Base-by-base conservation (phyloP, 768 basidiomycete genomes). In the Dioszegia hungarica region DNA sequence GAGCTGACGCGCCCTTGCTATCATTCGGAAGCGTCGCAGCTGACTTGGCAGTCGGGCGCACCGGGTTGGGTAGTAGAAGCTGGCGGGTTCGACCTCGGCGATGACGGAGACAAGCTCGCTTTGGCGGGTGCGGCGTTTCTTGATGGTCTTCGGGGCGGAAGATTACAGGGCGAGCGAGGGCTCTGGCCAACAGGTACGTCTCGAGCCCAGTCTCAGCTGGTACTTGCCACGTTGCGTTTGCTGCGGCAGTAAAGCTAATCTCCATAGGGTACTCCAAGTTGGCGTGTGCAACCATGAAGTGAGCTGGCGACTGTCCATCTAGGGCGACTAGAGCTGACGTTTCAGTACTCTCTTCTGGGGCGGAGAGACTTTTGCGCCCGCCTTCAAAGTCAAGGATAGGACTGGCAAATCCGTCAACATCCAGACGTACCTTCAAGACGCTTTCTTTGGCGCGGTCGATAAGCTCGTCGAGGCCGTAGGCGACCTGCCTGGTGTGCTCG, bases 31-130 rank as follows among this genome's bases (percentile, higher is more conserved):
- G 1, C 2, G 6, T 10, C 24, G 15, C 36, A 19, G 33, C 48
- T 44, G 38, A 48, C 39, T 11, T 24, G 12, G 6, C 28, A 73
- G 40, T 94, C 90, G 1, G 94, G 95, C 1, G 93, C 94, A 0
- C 95, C 95, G 0, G 90, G 89, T 3, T 99, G 95, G 94, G 95
- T 92, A 0, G 79, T 98, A 1, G 86, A 90, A 58, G 75, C 82
- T 10, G 86, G 85, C 8, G 95, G 94, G 0, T 90, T 98, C 61
- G 88, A 94, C 69, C 77, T 95, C 0, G 59, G 62, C n/a, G 57
- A 68, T 41, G 68, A 71, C 36, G 67, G 72, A 2, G 78, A 82
- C 39, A 82, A 83, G 1, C 78, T 98, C 2, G 90, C 93, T 61
- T 83, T 86, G 54, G 84, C 86, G 0, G 88, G 86, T 0, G 88